These are phyloP conservation scores for Excoecaria agallocha DNA, from an alignment of 345 rosid genomes.

Conservation along the genomic window DNA sequence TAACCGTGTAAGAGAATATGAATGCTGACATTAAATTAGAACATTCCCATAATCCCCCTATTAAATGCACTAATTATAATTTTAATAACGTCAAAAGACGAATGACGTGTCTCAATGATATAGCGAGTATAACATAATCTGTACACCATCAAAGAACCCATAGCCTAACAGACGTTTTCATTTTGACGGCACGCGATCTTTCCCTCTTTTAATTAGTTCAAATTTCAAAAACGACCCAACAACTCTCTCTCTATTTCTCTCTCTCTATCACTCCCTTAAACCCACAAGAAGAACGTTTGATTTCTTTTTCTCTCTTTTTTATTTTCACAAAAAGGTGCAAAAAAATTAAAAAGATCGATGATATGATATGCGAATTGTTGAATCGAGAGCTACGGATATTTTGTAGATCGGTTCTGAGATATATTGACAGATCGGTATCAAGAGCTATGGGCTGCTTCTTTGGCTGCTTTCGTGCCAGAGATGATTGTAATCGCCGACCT, in stretches of 20 bases:
- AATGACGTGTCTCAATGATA: not conserved
- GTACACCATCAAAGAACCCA: too few species aligned
- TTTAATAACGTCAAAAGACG: too few species aligned
- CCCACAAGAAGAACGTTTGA: not conserved
- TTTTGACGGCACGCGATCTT: conserved; percentile 13
- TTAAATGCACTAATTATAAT: too few species aligned
- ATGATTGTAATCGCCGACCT: conserved; percentile 32
- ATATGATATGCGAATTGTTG: conserved; percentile 48
- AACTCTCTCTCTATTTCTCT: conserved; percentile 26
- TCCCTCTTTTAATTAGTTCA: conserved; percentile 45
- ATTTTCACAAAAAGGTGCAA: not conserved
- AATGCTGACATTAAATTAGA: too few species aligned
- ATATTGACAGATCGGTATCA: conserved; percentile 33
- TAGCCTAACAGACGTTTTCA: not conserved
- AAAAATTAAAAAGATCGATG: conserved; percentile 5
- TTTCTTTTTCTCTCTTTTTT: not conserved
- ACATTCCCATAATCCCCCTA: too few species aligned
- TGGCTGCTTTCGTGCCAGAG: conserved; percentile 61
- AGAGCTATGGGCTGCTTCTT: conserved; percentile 78
- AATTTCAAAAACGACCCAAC: conserved; percentile 41
- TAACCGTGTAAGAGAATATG: too few species aligned
- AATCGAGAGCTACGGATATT: conserved; percentile 32
- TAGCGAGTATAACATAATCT: not conserved
- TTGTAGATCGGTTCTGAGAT: conserved; percentile 36
- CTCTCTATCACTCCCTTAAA: conserved; percentile 7